A percentile compares a stretch with the other conserved stretches of the same genome.
Conservation (phyloP, 257 asterid genomes). For the Ophiorrhiza pumila region DNA sequence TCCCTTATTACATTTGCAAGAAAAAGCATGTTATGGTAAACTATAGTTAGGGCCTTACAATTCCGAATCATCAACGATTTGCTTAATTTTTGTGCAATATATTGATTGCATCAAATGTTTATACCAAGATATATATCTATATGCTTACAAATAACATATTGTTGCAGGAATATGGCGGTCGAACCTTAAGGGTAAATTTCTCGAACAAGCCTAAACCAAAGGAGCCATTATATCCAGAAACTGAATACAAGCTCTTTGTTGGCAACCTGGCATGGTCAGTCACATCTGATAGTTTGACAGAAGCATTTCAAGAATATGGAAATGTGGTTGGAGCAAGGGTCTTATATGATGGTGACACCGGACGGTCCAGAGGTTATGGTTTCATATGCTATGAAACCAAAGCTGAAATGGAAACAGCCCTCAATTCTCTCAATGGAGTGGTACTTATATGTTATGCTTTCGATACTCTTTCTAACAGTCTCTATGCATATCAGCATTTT, state of each 20-base stretch:
- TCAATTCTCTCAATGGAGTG: conserved; percentile 71
- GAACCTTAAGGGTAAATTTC: conserved; percentile 85
- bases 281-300: conserved; percentile 55
- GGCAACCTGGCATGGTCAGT: conserved; percentile 81
- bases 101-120: not conserved
- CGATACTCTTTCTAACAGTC: no score
- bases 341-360: conserved; percentile 67
- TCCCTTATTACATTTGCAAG: not conserved
- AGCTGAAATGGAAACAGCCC: conserved; percentile 74
- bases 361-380: conserved; percentile 89
- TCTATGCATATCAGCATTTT: no score
- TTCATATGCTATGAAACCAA: conserved; percentile 61
- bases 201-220: conserved; percentile 84
- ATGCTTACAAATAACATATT: not conserved
- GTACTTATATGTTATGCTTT: conserved; percentile 27
- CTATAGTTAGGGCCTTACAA: not conserved
- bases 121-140: not conserved
- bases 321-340: conserved; percentile 74
- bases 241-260: conserved; percentile 77
- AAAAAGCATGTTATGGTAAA: not conserved
- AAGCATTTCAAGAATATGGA: conserved; percentile 66
- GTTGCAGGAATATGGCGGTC: conserved; percentile 78
- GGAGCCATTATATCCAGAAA: conserved; percentile 82
- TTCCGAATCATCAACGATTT: not conserved
- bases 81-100: not conserved